Evolutionary conservation across 352 stramenopile species (phyloP).

Genomic region (Pythium dissimile): DNA sequence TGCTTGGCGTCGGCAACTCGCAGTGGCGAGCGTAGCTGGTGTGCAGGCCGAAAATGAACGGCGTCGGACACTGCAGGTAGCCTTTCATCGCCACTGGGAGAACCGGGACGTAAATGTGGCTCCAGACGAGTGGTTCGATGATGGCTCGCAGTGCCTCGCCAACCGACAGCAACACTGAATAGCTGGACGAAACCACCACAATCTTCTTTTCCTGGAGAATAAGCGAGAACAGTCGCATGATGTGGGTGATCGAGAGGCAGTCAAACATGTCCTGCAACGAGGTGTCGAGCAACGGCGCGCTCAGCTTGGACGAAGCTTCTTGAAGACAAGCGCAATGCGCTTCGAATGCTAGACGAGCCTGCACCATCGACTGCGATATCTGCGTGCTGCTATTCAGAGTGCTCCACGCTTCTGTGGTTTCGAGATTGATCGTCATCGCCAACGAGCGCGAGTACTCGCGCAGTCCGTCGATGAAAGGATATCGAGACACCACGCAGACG

Average conservation of each 20-base stretch:
- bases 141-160: conserved; percentile 49
- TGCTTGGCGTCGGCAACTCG: conserved; percentile 40
- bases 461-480: conserved; percentile 47
- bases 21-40: conserved; percentile 47
- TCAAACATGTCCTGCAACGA: conserved; percentile 52
- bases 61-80: conserved; percentile 71
- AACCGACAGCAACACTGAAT: conserved; percentile 57
- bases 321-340: not conserved
- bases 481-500: conserved; percentile 53
- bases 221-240: conserved; percentile 60
- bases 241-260: conserved; percentile 48
- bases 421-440: not conserved
- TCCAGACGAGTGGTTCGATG: conserved; percentile 65
- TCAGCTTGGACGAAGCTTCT: no score
- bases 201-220: conserved; percentile 71
- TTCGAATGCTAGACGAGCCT: no score
- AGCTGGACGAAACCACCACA: conserved; percentile 64
- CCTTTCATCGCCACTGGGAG: conserved; percentile 56
- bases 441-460: conserved; percentile 34
- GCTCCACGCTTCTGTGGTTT: no score
- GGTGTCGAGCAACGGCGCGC: conserved; percentile 27
- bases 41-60: conserved; percentile 78
- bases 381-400: no score
- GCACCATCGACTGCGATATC: no score
- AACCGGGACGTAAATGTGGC: conserved; percentile 75